Evolutionary conservation across 352 stramenopile genomes (phyloP), one percentile per base, ranked within the genome.

Genomic region (Globisporangium nunn): DNA sequence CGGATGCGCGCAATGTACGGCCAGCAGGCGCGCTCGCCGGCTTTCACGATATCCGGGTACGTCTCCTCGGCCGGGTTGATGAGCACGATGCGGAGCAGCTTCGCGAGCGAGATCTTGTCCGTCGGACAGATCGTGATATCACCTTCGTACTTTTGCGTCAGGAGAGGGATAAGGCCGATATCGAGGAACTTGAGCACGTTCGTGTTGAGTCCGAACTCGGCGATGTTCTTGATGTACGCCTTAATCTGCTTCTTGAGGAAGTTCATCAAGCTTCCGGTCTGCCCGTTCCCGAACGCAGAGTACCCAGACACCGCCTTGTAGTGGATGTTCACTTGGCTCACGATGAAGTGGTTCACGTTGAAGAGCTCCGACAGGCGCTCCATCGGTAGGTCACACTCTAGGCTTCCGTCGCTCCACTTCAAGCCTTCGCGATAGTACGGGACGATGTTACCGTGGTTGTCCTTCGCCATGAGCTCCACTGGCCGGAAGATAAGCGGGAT

Each of bases 321-420:
- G 63, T 91, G 84, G 28, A 88, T 78, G 53, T 94, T 94, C 29
- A 96, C 89, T 70, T 99, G 97, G 56, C 85, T 98, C 53, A 98
- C 95, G 54, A 99, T 98, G 60, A 99, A 99, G 62, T 99, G 96
- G 67, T 99, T 99, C 18, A 99, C 91, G 70, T 99, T 99, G 74
- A 99, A 99, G 41, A 99, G 85, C 66, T 97, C 88, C 6, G 80
- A 87, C n/a, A 98, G 67, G 18, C 91, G 78, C 62, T 98, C 86
- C 95, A 99, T 98, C 7, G 96, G 96, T 45, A 99, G 69, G 71
- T 99, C 97, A 59, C 80, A 91, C 64, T 96, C 82, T 44, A 95
- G 64, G 52, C 87, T 98, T 29, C 96, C 97, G 67, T 99, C 96
- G 58, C 90, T 96, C 87, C 97, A 99, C 55, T 96, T 94, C 6